phyloP scores from a whole-genome alignment of 257 asterid species.

The Solanum clarkiae region DNA sequence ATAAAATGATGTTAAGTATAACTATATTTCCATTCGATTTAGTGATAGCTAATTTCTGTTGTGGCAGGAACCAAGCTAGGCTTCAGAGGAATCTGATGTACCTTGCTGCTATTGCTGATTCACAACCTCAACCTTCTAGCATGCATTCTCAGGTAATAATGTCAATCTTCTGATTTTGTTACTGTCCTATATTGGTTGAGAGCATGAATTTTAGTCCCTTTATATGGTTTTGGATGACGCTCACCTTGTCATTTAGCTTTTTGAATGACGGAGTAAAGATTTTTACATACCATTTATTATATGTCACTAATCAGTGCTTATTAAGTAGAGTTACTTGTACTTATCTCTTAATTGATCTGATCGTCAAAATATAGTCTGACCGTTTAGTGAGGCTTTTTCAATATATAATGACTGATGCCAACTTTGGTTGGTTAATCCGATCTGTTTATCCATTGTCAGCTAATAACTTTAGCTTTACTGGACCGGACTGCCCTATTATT shows the following conservation, averaged over 20 bases:
- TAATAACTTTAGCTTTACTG: too few species aligned
- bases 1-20: neutral
- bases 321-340: neutral
- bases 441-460: too few species aligned
- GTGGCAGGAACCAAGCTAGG: slow-evolving; percentile 73
- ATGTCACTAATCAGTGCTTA: neutral
- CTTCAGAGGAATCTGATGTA: slow-evolving; percentile 91
- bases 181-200: neutral
- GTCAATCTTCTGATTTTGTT: neutral
- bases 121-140: slow-evolving; percentile 86
- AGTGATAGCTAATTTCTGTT: neutral
- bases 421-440: too few species aligned
- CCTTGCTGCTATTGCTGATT: slow-evolving; percentile 96
- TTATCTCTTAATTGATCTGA: neutral
- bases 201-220: neutral
- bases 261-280: neutral
- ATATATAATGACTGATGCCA: too few species aligned
- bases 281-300: neutral
- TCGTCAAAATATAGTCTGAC: neutral
- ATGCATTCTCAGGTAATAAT: slow-evolving; percentile 77
- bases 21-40: too few species aligned
- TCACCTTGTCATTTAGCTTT: neutral
- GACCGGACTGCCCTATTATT: too few species aligned
- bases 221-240: neutral
- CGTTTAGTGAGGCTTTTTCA: too few species aligned